Evolutionary conservation across 1,284 basidiomycete genomes (phyloP), one percentile per base, ranked within the genome.

Genomic region (Microbotryum silenes-acaulis): DNA sequence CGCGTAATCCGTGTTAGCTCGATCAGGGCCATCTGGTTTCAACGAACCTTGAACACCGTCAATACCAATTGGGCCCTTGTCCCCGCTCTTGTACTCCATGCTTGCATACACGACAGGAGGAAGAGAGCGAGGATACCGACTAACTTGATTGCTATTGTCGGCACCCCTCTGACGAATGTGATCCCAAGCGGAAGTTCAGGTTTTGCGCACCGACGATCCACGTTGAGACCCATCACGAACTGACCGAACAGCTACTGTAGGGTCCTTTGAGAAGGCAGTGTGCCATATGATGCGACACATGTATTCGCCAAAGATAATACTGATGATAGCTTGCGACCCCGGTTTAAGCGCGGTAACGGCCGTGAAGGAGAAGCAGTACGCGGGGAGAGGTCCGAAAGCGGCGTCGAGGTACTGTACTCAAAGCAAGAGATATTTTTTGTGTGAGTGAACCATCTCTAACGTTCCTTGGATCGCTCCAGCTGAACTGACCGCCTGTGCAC

Each of bases 341-440:
- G 91, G 75, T 51, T 74, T 74, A 21, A 78, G 70, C 1, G 75
- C 74, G 0, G 74, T 74, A 9, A 78, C 70, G 1, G 75, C 75
- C 0, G 73, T 75, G 71, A 74, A 76, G 1, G 72, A 71, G 61
- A 74, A 77, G 12, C 75, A 70, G 87, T 76, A 90, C 86, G 57
- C 60, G 8, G 48, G 63, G 42, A 62, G 4, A 0, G 61, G 69
- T 0, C 70, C 68, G 2, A 74, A 71, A 0, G 97, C 80, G 6
- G 89, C 89, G 50, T 88, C 86, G 47, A 97, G 92, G 2, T 69
- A 69, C 53, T 64, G 88, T 85, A 33, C 89, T 88, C 89, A 89
- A 93, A 46, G 90, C 84, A 75, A 88, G 92, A 9, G 93, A 80
- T 74, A 88, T 92, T 93, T 12, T 90, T 89, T 23, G 23, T 77